A percentile compares a stretch with the other conserved stretches of the same genome.
Evolutionary conservation across 768 basidiomycete genomes (phyloP).

Genomic region (Lactarius deliciosus): DNA sequence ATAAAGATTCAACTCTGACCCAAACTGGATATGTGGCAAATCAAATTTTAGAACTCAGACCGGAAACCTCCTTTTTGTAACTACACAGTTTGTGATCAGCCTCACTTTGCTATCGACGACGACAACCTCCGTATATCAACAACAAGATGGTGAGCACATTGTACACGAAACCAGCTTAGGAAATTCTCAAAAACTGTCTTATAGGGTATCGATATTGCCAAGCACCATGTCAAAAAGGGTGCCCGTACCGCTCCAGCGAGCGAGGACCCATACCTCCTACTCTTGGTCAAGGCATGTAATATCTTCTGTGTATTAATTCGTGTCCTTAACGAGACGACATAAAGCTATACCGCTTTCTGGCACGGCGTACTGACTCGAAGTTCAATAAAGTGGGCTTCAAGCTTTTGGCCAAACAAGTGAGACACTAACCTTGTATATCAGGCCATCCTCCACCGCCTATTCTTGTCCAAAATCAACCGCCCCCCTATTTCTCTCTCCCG

Average conservation of each 20-base stretch:
- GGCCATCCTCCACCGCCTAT: conserved; percentile 94
- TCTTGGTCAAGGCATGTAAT: conserved; percentile 87
- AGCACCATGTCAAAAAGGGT: conserved; percentile 99
- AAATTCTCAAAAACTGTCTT: conserved; percentile 11
- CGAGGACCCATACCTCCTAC: conserved; percentile 98
- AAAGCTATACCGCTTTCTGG: conserved; percentile 98
- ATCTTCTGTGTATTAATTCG: conserved; percentile 21
- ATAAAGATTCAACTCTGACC: conserved; percentile 33
- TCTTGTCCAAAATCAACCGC: conserved; percentile 96
- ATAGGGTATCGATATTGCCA: conserved; percentile 93
- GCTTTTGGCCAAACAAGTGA: conserved; percentile 14
- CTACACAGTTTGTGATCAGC: conserved; percentile 68
- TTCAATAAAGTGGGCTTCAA: conserved; percentile 82
- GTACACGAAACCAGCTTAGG: conserved; percentile 35
- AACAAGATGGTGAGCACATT: conserved; percentile 79
- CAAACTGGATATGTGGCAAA: conserved; percentile 31
- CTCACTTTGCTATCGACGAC: conserved; percentile 40
- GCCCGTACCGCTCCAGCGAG: conserved; percentile 93
- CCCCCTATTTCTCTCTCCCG: conserved; percentile 94
- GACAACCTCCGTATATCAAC: conserved; percentile 39
- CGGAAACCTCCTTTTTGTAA: conserved; percentile 41
- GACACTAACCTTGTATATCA: conserved; percentile 39
- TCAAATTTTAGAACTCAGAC: conserved; percentile 32
- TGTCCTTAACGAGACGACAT: conserved; percentile 20
- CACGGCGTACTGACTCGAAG: conserved; percentile 89